Base-by-base conservation (phyloP, 805 yeast species). In the Candida saitoana region DNA sequence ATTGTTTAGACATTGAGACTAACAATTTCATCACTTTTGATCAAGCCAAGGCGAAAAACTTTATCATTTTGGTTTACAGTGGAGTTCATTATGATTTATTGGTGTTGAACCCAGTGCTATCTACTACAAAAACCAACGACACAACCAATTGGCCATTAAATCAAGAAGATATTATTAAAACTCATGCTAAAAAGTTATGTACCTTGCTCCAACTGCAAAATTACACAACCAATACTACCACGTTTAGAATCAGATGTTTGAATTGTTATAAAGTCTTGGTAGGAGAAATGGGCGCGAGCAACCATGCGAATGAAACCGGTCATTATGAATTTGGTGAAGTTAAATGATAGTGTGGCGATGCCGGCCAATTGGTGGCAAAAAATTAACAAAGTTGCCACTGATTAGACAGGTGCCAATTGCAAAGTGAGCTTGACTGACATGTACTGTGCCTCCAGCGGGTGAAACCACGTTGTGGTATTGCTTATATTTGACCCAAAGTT, bases 41-140 rank as follows among this genome's bases (percentile, higher is more conserved):
- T 36, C 51, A 53, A 37, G 67, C 57, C 30, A 45, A 50, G 1
- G 63, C 64, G 3, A 48, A 53, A 1, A 56, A 56, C 3, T 80
- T 74, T 51, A 71, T 80, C n/a, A 61, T 77, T 12, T 62, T 85
- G 16, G 60, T 81, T 7, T 85, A 84, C 54, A 73, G 76, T 31
- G 93, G 93, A 0, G 75, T 84, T 38, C 95, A 85, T 60, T 85
- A 84, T 56, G 93, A 85, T 56, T 65, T 81, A 1, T 66, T 79
- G 25, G 77, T 72, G n/a, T 59, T 69, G 34, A 62, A 71, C 20
- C 5, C 25, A 1, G 38, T 25, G 6, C 42, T 51, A 40, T 46
- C 59, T 1, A 52, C 49, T 3, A 45, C 38, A 11, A 51, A 47
- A 9, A 51, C 54, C 12, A 61, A 59, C 2, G 80, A 74, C 49